Evolutionary conservation across 495 filamentous ascomycete genomes (phyloP), one percentile per base, ranked within the genome.

Genomic region (Trichoderma gamsii): DNA sequence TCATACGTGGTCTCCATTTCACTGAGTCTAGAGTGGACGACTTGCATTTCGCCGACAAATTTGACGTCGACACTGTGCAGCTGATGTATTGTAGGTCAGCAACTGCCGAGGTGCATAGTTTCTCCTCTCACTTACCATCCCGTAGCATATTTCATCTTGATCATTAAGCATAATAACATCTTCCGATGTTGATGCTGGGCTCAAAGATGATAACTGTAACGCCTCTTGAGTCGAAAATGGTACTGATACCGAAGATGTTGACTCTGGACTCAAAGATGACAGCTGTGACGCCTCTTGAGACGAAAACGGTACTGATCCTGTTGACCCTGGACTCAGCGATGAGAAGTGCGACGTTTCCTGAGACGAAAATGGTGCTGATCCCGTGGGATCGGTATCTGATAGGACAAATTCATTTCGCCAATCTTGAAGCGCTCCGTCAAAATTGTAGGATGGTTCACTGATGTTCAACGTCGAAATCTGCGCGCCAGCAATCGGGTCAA

Each of bases 121-220:
- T 38, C 35, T 9, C 8, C 35, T 9, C 8, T 13, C 9, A 38
- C 68, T 25, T 32, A 72, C 72, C 73, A 75, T 75, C 18, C 73
- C 73, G 41, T 73, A 75, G 66, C 73, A 75, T 64, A 75, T 61
- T 29, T 41, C 69, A 51, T 70, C 73, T 6, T n/a, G 49, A 6
- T 25, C 18, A 25, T 9, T 9, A 4, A 52, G 3, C 21, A n/a
- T 8, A 9, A 0, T 9, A 9, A 9, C 21, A 23, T 52, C 49
- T 21, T 52, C 49, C n/a, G 49, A 46, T 46, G 6, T 52, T n/a
- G 49, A 23, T 5, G 3, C 18, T n/a, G 49, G 18, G 5, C 18
- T 21, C 8, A 52, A 9, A 21, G 49, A 52, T n/a, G 49, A n/a
- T n/a, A n/a, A 23, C 3, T 52, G 49, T 1, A n/a, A 52, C 4